A percentile compares a stretch with the other conserved stretches of the same genome.
These are phyloP conservation scores for Tolypocladium pustulatum DNA, from an alignment of 2,329 filamentous ascomycete genomes.

Conservation along the genomic window DNA sequence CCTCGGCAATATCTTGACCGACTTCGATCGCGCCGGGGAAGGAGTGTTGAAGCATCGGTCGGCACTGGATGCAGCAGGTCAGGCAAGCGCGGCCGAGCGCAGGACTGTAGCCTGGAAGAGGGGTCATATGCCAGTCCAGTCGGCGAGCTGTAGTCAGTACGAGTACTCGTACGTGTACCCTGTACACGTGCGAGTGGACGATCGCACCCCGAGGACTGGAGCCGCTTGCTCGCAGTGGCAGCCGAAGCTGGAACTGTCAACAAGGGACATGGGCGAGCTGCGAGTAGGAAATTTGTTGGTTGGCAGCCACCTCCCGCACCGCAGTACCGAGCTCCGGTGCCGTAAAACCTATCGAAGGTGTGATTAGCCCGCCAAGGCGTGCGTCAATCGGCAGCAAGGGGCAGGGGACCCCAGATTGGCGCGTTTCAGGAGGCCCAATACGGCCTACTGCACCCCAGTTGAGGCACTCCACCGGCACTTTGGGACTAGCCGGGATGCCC, in stretches of 20 bases:
- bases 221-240: neutral
- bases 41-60: neutral
- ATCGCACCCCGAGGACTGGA: neutral
- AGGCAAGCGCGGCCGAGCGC: neutral
- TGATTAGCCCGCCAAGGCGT: conserved; percentile 3
- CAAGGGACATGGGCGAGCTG: no score
- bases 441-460: conserved; percentile 2
- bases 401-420: conserved; percentile 8
- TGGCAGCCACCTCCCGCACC: neutral
- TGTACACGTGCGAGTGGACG: no score
- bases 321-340: neutral
- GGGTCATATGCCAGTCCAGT: neutral
- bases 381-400: conserved; percentile 3
- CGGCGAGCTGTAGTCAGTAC: no score
- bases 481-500: neutral
- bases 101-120: neutral
- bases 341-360: neutral
- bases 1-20: neutral
- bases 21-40: neutral
- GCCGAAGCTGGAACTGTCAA: neutral
- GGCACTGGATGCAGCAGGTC: neutral
- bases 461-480: neutral
- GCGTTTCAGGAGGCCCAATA: conserved; percentile 10
- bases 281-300: no score
- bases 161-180: no score